A percentile compares a stretch with the other conserved stretches of the same genome.
Conservation (phyloP, 768 basidiomycete genomes). For the Dentipellis fragilis region DNA sequence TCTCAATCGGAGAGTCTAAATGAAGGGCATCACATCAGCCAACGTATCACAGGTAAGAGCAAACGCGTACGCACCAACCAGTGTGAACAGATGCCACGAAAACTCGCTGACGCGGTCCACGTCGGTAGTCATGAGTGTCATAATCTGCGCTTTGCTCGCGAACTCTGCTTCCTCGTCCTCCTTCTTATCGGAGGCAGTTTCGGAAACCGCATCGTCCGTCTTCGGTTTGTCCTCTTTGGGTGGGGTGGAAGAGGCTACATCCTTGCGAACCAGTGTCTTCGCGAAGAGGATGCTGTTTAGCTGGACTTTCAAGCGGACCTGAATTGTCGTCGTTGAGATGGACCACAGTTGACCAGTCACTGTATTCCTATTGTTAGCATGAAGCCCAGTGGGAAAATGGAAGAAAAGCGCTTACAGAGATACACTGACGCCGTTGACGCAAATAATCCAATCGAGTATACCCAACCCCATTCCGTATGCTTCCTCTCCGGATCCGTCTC, state of each 20-base stretch:
- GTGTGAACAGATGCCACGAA: constrained; percentile 64
- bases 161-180: constrained; percentile 38
- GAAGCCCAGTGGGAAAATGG: neutral
- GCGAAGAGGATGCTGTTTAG: constrained; percentile 78
- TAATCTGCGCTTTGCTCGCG: constrained; percentile 62
- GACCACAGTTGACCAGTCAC: constrained; percentile 67
- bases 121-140: constrained; percentile 95
- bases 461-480: constrained; percentile 64
- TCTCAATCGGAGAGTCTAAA: constrained; percentile 69
- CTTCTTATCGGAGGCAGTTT: constrained; percentile 41
- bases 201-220: constrained; percentile 4
- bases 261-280: constrained; percentile 82
- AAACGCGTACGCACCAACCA: constrained; percentile 42
- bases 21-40: neutral
- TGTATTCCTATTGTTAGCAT: constrained; percentile 18
- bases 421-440: constrained; percentile 31
- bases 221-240: constrained; percentile 15
- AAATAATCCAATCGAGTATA: constrained; percentile 46
- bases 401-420: constrained; percentile 26
- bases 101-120: constrained; percentile 87
- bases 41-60: neutral
- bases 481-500: constrained; percentile 50
- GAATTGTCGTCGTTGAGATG: constrained; percentile 55
- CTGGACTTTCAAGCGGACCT: constrained; percentile 63
- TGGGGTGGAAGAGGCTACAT: constrained; percentile 58